phyloP scores from a whole-genome alignment of 176 grass and related monocot genomes.

The Avena insularis region DNA sequence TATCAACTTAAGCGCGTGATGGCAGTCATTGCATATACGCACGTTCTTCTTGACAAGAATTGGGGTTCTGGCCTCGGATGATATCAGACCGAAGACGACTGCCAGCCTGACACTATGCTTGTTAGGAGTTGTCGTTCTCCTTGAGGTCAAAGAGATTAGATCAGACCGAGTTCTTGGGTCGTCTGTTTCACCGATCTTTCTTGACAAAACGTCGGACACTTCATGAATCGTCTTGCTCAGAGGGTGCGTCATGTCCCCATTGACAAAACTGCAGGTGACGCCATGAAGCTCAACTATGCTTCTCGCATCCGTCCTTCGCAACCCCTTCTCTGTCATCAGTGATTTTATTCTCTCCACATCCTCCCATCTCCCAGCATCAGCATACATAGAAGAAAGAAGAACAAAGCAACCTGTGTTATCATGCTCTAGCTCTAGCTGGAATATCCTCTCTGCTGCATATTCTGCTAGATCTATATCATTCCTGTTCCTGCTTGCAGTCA shows the following conservation, averaged over 20 bases:
- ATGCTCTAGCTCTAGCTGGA: slow-evolving; percentile 69
- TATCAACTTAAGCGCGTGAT: slow-evolving; percentile 84
- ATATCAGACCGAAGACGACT: slow-evolving; percentile 76
- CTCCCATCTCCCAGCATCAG: slow-evolving; percentile 69
- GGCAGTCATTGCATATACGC: slow-evolving; percentile 75
- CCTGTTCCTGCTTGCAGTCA: slow-evolving; percentile 83
- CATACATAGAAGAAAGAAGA: slow-evolving; percentile 75
- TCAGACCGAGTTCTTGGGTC: slow-evolving; percentile 27
- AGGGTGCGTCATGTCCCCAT: slow-evolving; percentile 59
- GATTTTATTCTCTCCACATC: slow-evolving; percentile 67
- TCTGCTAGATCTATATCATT: slow-evolving; percentile 86
- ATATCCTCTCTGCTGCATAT: slow-evolving; percentile 76
- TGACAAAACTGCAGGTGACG: slow-evolving; percentile 64
- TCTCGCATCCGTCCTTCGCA: slow-evolving; percentile 57
- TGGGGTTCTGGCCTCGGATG: slow-evolving; percentile 57
- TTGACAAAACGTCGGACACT: slow-evolving; percentile 66
- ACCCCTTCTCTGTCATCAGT: slow-evolving; percentile 72
- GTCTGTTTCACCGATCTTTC: slow-evolving; percentile 55
- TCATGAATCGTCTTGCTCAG: slow-evolving; percentile 60
- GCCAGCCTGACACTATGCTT: slow-evolving; percentile 86
- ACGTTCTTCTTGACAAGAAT: slow-evolving; percentile 93
- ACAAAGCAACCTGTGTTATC: slow-evolving; percentile 90
- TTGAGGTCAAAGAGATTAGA: slow-evolving; percentile 8
- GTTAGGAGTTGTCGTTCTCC: slow-evolving; percentile 51
- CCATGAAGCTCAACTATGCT: slow-evolving; percentile 67